Evolutionary conservation across 116 monocot genomes (phyloP).

Genomic region (Papilionanthe hybrid): DNA sequence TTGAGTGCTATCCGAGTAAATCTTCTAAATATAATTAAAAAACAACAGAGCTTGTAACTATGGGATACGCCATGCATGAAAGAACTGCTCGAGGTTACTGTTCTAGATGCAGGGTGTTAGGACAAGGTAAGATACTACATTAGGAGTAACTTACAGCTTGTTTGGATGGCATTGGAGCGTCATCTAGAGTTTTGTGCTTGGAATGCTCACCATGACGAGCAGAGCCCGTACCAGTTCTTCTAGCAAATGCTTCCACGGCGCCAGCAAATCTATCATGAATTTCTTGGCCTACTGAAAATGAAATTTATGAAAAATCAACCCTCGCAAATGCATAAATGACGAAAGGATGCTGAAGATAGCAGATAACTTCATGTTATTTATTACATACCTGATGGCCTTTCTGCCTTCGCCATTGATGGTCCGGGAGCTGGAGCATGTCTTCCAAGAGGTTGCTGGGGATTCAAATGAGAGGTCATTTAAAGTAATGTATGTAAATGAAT

Average conservation of each 20-base stretch:
- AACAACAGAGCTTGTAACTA: not conserved
- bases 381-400: slow-evolving; percentile 46
- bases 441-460: slow-evolving; percentile 26
- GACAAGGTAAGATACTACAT: not conserved
- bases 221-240: slow-evolving; percentile 33
- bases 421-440: slow-evolving; percentile 32
- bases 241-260: slow-evolving; percentile 37
- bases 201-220: slow-evolving; percentile 45
- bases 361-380: not conserved
- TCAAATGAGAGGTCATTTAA: not conserved
- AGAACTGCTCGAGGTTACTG: not conserved
- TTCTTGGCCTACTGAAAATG: slow-evolving; percentile 34
- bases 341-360: not conserved
- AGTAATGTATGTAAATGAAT: not conserved
- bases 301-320: slow-evolving; percentile 6
- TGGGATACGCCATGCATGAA: not conserved
- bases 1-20: too few relatives aligned
- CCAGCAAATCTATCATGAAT: slow-evolving; percentile 37
- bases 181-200: slow-evolving; percentile 39
- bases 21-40: not conserved
- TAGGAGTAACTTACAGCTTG: slow-evolving; percentile 33
- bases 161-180: slow-evolving; percentile 32
- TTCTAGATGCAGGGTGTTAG: not conserved
- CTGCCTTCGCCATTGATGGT: slow-evolving; percentile 39
- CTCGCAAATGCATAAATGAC: not conserved